Base-by-base conservation (phyloP, 2,329 filamentous ascomycete genomes). In the Cadophora luteo-olivacea region DNA sequence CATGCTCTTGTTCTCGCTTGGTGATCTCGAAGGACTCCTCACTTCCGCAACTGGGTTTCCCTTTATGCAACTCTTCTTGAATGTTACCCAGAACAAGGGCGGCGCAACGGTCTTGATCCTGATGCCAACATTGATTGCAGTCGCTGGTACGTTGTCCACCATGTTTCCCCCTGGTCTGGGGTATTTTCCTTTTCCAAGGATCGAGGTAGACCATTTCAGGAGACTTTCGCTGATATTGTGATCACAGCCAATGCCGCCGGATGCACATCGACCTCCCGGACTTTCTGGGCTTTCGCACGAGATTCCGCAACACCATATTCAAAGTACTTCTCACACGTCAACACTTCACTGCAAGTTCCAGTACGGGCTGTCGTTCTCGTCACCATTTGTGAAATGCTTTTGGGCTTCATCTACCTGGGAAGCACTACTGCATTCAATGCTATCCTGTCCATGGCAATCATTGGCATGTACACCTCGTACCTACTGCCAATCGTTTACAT, bases 371-470 rank as follows among this genome's bases (percentile, higher is more conserved):
- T 85, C 16, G 25, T 83, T 4, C 69, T 81, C 7, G 77, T 80
- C n/a, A 81, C 78, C n/a, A 70, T 79, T 4, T 81, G 84, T 70
- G 82, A 84, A 68, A 77, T 81, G 25, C 71, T 82, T 16, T 83
- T 84, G 54, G 83, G 82, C 1, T 77, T 84, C 1, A 76, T 85
- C 4, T 84, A 84, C 66, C 77, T 84, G 0, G 82, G 82, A 0
- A 82, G 81, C 0, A 79, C 78, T 16, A 82, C 83, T 12, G 82
- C 83, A 0, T 85, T 84, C 61, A 81, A 80, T 63, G 82, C 83
- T 7, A 83, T 84, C 68, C 78, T 82, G 0, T 80, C 82, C 0
- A 81, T 83, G 78, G 76, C 79, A 0, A 79, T 84, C 51, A 79
- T 83, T 3, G 79, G 80, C 2, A 72, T 84, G 62, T 84, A 84